A percentile compares a stretch with the other conserved stretches of the same genome.
These are phyloP conservation scores for Colletotrichum theobromicola DNA, from an alignment of 2,329 filamentous ascomycete genomes.

Conservation along the genomic window DNA sequence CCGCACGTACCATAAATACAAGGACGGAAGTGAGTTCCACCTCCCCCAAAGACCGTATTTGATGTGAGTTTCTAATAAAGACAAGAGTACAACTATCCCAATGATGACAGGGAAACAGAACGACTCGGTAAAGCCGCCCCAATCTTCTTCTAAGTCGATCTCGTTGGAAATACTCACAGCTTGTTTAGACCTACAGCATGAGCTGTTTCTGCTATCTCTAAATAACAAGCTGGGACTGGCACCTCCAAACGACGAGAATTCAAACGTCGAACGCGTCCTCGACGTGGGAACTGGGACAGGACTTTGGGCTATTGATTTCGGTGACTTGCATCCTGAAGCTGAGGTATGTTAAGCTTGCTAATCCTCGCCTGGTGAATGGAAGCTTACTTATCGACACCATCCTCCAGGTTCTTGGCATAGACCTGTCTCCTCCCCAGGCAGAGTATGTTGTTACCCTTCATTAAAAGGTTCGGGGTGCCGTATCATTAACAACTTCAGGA, in stretches of 20 bases:
- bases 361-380: not conserved
- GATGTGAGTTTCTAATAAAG: not conserved
- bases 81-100: not conserved
- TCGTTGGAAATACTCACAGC: not conserved
- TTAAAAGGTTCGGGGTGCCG: not conserved
- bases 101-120: not conserved
- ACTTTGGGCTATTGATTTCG: constrained; percentile 51
- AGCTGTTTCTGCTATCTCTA: constrained; percentile 27
- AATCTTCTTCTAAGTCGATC: not conserved
- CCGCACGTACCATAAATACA: not conserved
- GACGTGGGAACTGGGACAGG: constrained; percentile 56
- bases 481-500: constrained; percentile 28
- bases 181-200: constrained; percentile 29
- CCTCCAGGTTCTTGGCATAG: constrained; percentile 38
- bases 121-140: not conserved
- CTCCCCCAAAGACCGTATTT: not conserved
- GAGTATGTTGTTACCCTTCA: constrained; percentile 25
- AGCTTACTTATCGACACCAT: not conserved
- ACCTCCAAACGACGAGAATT: constrained; percentile 3
- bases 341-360: constrained; percentile 22
- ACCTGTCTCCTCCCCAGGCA: constrained; percentile 46
- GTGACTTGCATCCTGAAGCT: constrained; percentile 21
- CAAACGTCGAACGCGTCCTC: constrained; percentile 31
- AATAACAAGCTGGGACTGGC: constrained; percentile 27
- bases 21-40: not conserved